Base-by-base conservation (phyloP, 1,139 yeast species). In the Debaryomycetaceae sp. region DNA sequence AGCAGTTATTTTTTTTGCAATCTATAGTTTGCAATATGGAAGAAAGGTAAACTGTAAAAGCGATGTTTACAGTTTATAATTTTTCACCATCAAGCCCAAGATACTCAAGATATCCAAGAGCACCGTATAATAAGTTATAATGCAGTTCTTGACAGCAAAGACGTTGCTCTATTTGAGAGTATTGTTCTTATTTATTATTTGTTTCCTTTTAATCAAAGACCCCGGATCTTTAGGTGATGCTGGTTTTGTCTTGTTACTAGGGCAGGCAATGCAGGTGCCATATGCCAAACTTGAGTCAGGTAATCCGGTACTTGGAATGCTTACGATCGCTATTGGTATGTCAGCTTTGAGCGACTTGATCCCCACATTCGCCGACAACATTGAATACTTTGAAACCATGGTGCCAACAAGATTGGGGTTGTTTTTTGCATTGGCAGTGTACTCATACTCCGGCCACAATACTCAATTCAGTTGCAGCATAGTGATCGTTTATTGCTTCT, bases 321-420 rank as follows among this genome's bases (percentile, higher is more conserved):
- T 80, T 35, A 72, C 81, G 1, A 46, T 81, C 6, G 53, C 79
- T 5, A 62, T 83, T 36, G 62, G 65, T 0, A 51, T 75, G 1
- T 52, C 72, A 38, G 80, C 81, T 0, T 13, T 82, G 5, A 57
- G 70, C 24, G 95, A 85, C 57, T 58, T 84, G 46, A 66, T 82
- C 13, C 87, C 89, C 6, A 60, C 83, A 34, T 45, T 81, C 40
- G 84, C 82, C 29, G 76, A 73, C 36, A 84, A 84, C 50, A 47
- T 65, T 24, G 64, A 64, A 13, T 83, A 78, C 60, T 85, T 88
- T 56, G 87, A 84, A 55, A 71, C 83, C 6, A 62, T 84, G 13
- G 84, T 87, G 3, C 95, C 96, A 6, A 54, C 79, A 8, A 77
- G 97, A 56, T 66, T 89, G 45, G 52, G 76, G 8, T 52, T 75